Conservation (phyloP, 345 rosid genomes). For the Alliaria petiolata region DNA sequence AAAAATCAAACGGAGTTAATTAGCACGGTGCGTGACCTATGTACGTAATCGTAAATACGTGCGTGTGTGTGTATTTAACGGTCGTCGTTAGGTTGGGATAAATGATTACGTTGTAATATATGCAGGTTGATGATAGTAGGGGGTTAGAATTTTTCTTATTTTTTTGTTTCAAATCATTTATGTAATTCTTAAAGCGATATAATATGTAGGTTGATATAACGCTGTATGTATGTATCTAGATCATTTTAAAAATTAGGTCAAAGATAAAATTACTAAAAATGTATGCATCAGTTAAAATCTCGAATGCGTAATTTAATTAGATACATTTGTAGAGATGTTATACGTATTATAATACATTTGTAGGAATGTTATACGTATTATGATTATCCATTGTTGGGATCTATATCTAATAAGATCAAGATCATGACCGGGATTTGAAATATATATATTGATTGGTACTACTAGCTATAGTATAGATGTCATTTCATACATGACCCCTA, state of each 20-base stretch:
- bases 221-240: too few species aligned
- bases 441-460: not conserved
- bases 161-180: slow-evolving; percentile 1
- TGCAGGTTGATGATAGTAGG: too few species aligned
- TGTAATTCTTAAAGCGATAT: not conserved
- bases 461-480: too few species aligned
- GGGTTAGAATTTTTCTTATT: too few species aligned
- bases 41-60: not conserved
- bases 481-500: not conserved
- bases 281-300: too few species aligned
- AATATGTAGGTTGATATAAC: not conserved
- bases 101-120: too few species aligned
- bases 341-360: too few species aligned
- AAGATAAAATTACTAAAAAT: not conserved
- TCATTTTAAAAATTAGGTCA: not conserved
- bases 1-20: not conserved
- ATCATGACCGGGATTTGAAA: not conserved
- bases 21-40: not conserved
- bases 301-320: not conserved
- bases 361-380: too few species aligned
- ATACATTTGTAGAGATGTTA: not conserved
- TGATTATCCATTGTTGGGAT: not conserved
- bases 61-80: not conserved
- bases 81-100: slow-evolving; percentile 20
- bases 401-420: not conserved